Base-by-base conservation (phyloP, 208 protist species). In the Porcisia hertigi region DNA sequence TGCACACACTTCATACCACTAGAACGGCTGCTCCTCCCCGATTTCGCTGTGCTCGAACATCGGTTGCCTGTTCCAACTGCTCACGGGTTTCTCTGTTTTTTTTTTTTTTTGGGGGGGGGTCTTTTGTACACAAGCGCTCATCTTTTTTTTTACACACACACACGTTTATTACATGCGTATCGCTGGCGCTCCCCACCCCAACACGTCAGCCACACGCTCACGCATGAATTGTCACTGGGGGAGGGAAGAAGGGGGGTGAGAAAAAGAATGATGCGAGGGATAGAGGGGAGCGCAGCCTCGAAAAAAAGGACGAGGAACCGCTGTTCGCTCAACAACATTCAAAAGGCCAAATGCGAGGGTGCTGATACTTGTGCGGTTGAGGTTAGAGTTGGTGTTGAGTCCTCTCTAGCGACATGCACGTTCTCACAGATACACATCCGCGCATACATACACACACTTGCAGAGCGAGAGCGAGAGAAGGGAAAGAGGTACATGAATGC, bases 381-480 rank as follows among this genome's bases (percentile, higher is more conserved):
- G 23, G 55, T 59, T 41, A 16, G 60, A 23, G 36, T 30, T 65
- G 41, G 9, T 23, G 34, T 30, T 65, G 60, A 65, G 60, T 45
- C 60, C 55, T 49, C 18, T 43, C 16, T 30, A 65, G 18, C 60
- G 36, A 65, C 12, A n/a, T 30, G 60, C 60, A 65, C 30, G 39
- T 36, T 41, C 60, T 45, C 60, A 39, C 36, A 65, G 14, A n/a
- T 6, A 65, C 36, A 39, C 45, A 49, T 9, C 45, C 45, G 45
- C 45, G 3, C 45, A 36, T 3, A n/a, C 64, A 55, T n/a, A 11
- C 30, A 36, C 66, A 12, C 47, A 71, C 25, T 23, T 43, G 47
- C 7, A 71, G 25, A 69, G 25, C n/a, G 4, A 58, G 11, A 16
- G 66, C 52, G 66, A 12, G 66, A 67, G 63, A n/a, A 62, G 57